Base-by-base conservation (phyloP, 768 basidiomycete genomes). In the Mycena sanguinolenta region DNA sequence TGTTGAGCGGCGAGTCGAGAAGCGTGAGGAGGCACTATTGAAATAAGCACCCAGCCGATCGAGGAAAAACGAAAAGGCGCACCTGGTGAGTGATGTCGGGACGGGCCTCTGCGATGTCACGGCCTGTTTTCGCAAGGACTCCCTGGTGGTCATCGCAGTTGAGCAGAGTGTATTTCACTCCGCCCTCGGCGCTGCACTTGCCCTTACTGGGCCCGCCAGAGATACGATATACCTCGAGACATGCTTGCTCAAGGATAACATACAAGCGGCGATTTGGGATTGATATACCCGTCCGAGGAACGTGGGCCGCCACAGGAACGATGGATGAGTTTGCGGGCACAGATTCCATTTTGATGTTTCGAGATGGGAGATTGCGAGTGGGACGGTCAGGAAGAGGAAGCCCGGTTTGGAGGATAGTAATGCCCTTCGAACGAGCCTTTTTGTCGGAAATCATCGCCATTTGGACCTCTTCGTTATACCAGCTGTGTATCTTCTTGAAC, bases 61-160 rank as follows among this genome's bases (percentile, higher is more conserved):
- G 49, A 73, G 65, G 25, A n/a, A 32, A 19, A 63, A n/a, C n/a
- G n/a, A 59, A 34, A 54, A 36, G 58, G 30, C 87, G 59, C 67
- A 95, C 96, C 89, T 98, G 98, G 79, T 99, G 98, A 0, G 98
- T 99, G 77, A 99, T 99, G 82, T 99, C 98, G 2, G 98, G 98
- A 73, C 98, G 86, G n/a, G 98, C 98, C 82, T 99, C 97, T 19
- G 98, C 98, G 70, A 99, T 99, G 82, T 99, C 98, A 78, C 97
- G 89, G 19, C 96, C 96, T 0, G 96, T 98, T 82, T 98, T 99
- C 6, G 98, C 97, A 71, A 99, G 86, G 74, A 99, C 98, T 64
- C 97, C 97, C 80, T 99, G 98, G 82, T 98, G 98, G 75, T 99
- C 98, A 79, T 99, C 98, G 80, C 98, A 99, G 82, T 99, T 99